These are phyloP conservation scores for Clathrus columnatus DNA, from an alignment of 768 basidiomycete genomes.

Conservation along the genomic window DNA sequence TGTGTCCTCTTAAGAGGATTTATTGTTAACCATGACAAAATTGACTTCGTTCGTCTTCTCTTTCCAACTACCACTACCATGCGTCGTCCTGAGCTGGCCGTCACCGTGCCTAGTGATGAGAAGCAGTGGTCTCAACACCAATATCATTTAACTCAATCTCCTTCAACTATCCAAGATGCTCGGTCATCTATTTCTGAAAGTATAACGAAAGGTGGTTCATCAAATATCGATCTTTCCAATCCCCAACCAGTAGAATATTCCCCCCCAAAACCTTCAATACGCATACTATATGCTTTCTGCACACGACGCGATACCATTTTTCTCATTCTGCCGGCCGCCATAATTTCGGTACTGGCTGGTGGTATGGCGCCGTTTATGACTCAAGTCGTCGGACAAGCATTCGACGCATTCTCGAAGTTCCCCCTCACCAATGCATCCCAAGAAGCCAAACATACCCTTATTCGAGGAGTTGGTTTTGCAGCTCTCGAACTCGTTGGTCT, in stretches of 20 bases:
- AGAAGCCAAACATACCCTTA: conserved; percentile 40
- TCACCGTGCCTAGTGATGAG: conserved; percentile 3
- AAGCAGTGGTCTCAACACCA: background rate
- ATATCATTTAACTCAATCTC: conserved; percentile 3
- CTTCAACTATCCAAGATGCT: conserved; percentile 9
- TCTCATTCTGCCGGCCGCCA: conserved; percentile 55
- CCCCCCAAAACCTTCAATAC: conserved; percentile 41
- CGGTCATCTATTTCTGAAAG: background rate
- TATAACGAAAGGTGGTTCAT: background rate
- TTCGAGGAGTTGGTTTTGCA: conserved; percentile 48
- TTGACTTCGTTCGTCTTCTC: conserved; percentile 8
- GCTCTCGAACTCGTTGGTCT: conserved; percentile 61
- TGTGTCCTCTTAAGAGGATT: background rate
- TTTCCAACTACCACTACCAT: background rate
- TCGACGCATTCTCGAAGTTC: conserved; percentile 61
- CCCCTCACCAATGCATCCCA: conserved; percentile 34
- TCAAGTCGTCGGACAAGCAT: conserved; percentile 64
- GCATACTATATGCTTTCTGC: conserved; percentile 60
- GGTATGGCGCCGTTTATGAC: conserved; percentile 85
- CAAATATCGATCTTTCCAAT: background rate
- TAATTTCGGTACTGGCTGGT: conserved; percentile 54
- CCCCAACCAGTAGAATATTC: conserved; percentile 12
- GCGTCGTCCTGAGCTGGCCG: conserved; percentile 8
- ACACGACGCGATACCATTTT: conserved; percentile 45
- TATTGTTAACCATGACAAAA: background rate